Evolutionary conservation across 1,139 yeast genomes (phyloP), one percentile per base, ranked within the genome.

Genomic region (Meyerozyma smithsonii): DNA sequence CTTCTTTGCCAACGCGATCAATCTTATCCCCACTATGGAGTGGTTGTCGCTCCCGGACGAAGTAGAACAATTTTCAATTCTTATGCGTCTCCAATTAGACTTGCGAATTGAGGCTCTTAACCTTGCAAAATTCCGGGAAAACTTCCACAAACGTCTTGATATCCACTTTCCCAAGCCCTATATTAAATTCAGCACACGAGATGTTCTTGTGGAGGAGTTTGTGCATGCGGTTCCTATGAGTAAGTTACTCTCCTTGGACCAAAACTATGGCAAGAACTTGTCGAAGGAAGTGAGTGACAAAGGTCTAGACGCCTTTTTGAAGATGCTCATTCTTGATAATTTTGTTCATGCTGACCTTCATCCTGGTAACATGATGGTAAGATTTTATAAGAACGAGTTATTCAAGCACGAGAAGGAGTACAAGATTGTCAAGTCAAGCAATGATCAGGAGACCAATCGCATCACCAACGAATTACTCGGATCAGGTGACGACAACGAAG

Each of bases 1-100:
- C 25, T 79, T 83, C 49, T 84, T 90, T 54, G 98, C 98, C 2
- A 62, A 65, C 33, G 44, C 73, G 1, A 77, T 92, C 37, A 81
- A 89, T 52, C 49, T 61, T 14, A 68, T 90, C 2, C 99, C 98
- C 1, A 88, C 96, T 0, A 87, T 92, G 96, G 97, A 92, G 59
- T 92, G 99, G 99, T 68, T 92, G 6, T 87, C 96, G 5, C 66
- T 92, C 38, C 98, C 97, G 0, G 95, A 84, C 46, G 98, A 94
- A 59, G 97, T 92, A 2, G 86, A 81, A 33, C 95, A 89, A 53
- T 92, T 92, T 59, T 74, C 88, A 1, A 68, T 80, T 1, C 74
- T 94, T 64, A 92, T 92, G 97, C 78, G 81, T 38, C 62, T 88
- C 39, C 99, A 92, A 59, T 65, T 94, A 44, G 98, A 92, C 59